Conservation (phyloP, 2,329 filamentous ascomycete genomes). For the Cercospora nicotianae region DNA sequence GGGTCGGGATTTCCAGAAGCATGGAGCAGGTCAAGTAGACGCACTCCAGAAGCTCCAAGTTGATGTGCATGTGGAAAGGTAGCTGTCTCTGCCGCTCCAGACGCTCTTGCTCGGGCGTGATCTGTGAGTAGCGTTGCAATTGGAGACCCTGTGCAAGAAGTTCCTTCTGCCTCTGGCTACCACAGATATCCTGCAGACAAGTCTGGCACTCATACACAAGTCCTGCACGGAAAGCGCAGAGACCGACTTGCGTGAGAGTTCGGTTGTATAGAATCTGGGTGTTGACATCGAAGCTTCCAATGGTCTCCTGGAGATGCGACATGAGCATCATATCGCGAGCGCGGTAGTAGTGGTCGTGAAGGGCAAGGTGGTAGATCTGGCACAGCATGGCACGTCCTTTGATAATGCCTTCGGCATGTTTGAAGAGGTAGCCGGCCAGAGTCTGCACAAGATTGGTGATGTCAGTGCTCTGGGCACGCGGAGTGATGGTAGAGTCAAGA, state of each 20-base stretch:
- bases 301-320: constrained; percentile 97
- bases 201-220: constrained; percentile 97
- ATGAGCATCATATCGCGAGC: constrained; percentile 99
- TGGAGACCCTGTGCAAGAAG: constrained; percentile 96
- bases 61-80: constrained; percentile 99
- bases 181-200: constrained; percentile 96
- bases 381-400: constrained; percentile 95
- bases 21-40: constrained; percentile 99
- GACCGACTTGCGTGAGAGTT: constrained; percentile 93
- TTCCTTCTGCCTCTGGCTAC: constrained; percentile 96
- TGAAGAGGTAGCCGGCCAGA: constrained; percentile 93
- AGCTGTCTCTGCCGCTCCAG: constrained; percentile 96
- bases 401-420: constrained; percentile 91
- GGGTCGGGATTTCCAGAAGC: constrained; percentile 95
- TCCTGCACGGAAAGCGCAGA: constrained; percentile 96
- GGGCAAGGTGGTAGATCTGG: constrained; percentile 96
- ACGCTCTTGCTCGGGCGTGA: constrained; percentile 95
- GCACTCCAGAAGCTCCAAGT: constrained; percentile 95
- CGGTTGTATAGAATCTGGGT: constrained; percentile 99
- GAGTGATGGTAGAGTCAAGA: constrained; percentile 78
- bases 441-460: constrained; percentile 75
- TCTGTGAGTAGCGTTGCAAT: constrained; percentile 94
- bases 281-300: constrained; percentile 92
- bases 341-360: constrained; percentile 97
- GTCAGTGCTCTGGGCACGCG: constrained; percentile 67